Conservation (phyloP, 2,329 filamentous ascomycete genomes). For the Aspergillus novoparasiticus region DNA sequence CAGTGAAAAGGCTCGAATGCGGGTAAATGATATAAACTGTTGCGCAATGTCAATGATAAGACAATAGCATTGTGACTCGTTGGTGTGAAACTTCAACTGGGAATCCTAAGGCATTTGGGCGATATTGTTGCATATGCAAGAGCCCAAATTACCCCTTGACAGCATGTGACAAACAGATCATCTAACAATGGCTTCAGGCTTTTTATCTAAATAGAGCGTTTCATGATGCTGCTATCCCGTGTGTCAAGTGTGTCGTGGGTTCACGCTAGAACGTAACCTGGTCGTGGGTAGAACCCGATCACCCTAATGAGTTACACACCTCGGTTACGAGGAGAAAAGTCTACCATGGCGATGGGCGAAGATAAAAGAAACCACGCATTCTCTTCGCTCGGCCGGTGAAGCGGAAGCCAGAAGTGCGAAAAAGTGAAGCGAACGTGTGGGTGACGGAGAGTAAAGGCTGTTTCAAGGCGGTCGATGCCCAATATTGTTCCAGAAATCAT, state of each 20-base stretch:
- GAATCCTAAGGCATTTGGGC: background rate
- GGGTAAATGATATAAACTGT: background rate
- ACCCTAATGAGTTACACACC: background rate
- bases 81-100: background rate
- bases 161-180: background rate
- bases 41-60: background rate
- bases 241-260: background rate
- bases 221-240: background rate
- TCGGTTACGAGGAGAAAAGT: background rate
- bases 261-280: background rate
- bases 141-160: background rate
- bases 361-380: slow-evolving; percentile 10
- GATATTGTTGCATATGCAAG: background rate
- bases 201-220: background rate
- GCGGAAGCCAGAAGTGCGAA: background rate
- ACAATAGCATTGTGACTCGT: background rate
- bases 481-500: background rate
- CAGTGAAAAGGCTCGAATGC: background rate
- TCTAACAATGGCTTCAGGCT: background rate
- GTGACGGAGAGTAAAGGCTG: background rate
- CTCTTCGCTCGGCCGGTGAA: background rate
- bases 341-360: background rate
- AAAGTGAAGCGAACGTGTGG: slow-evolving; percentile 4
- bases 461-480: slow-evolving; percentile 6
- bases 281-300: background rate